These are phyloP conservation scores for Epipyxis sp. DNA, from an alignment of 108 stramenopile genomes.

Conservation along the genomic window DNA sequence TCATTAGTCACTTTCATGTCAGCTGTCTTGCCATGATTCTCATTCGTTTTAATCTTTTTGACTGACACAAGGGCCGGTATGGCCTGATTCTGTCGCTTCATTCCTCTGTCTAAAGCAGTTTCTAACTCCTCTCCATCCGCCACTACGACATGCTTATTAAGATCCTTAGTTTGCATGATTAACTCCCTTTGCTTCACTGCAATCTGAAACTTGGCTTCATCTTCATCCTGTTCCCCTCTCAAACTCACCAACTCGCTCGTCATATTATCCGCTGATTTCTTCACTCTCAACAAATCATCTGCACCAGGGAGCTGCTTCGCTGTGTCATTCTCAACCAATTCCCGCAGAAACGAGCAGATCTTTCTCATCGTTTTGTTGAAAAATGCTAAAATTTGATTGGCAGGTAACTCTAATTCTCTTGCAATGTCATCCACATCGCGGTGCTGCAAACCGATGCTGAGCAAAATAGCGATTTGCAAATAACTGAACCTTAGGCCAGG, in stretches of 20 bases:
- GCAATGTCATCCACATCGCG: constrained; percentile 71
- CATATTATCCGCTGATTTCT: neutral
- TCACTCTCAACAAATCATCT: neutral
- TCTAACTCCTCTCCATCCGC: constrained; percentile 6
- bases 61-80: neutral
- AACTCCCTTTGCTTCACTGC: neutral
- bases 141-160: neutral
- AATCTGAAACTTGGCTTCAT: constrained; percentile 44
- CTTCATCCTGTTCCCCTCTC: constrained; percentile 67
- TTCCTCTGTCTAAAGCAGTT: neutral
- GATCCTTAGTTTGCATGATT: constrained; percentile 13
- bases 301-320: neutral
- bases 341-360: constrained; percentile 70
- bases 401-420: constrained; percentile 74
- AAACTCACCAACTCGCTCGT: neutral
- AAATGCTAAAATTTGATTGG: constrained; percentile 85
- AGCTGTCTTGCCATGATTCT: neutral
- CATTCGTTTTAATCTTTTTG: neutral
- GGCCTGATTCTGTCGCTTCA: neutral
- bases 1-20: neutral
- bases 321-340: constrained; percentile 45
- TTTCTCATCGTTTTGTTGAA: constrained; percentile 93
- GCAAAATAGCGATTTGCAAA: constrained; percentile 81
- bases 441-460: constrained; percentile 80
- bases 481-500: constrained; percentile 33